These are phyloP conservation scores for Leccinum disarticulatum DNA, from an alignment of 768 basidiomycete genomes.

Conservation along the genomic window DNA sequence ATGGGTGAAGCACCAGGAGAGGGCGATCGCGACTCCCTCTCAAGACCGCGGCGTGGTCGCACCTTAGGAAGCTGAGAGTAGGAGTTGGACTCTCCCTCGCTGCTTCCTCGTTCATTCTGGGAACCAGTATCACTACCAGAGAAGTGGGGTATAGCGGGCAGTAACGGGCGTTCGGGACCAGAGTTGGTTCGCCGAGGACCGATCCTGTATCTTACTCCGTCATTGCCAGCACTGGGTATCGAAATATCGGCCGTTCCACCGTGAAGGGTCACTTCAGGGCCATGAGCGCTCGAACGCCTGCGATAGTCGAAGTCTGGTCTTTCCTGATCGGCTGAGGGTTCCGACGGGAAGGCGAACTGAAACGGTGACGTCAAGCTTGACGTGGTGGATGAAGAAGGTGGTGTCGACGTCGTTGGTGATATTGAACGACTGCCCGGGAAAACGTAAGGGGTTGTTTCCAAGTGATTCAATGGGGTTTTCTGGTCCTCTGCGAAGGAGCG, in stretches of 20 bases:
- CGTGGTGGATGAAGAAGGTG: slow-evolving; percentile 57
- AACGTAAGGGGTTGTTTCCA: slow-evolving; percentile 57
- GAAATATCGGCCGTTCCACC: slow-evolving; percentile 75
- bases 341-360: slow-evolving; percentile 60
- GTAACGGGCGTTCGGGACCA: slow-evolving; percentile 47
- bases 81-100: slow-evolving; percentile 52
- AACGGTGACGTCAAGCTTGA: slow-evolving; percentile 61
- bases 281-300: slow-evolving; percentile 51
- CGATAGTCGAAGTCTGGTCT: slow-evolving; percentile 67
- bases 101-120: slow-evolving; percentile 53
- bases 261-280: slow-evolving; percentile 66
- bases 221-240: slow-evolving; percentile 47
- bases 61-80: slow-evolving; percentile 42
- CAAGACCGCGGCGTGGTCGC: slow-evolving; percentile 48
- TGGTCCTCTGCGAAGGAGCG: slow-evolving; percentile 55
- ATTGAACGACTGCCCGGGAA: slow-evolving; percentile 70
- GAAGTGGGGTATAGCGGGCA: slow-evolving; percentile 49
- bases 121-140: slow-evolving; percentile 51
- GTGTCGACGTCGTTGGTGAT: slow-evolving; percentile 65
- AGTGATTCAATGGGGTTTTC: slow-evolving; percentile 49
- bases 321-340: slow-evolving; percentile 51
- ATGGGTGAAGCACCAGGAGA: slow-evolving; percentile 49
- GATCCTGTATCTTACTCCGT: slow-evolving; percentile 62
- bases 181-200: slow-evolving; percentile 48
- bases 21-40: slow-evolving; percentile 48